A percentile compares a stretch with the other conserved stretches of the same genome.
phyloP scores from a whole-genome alignment of 2,329 filamentous ascomycete species.

The Fusarium illudens region DNA sequence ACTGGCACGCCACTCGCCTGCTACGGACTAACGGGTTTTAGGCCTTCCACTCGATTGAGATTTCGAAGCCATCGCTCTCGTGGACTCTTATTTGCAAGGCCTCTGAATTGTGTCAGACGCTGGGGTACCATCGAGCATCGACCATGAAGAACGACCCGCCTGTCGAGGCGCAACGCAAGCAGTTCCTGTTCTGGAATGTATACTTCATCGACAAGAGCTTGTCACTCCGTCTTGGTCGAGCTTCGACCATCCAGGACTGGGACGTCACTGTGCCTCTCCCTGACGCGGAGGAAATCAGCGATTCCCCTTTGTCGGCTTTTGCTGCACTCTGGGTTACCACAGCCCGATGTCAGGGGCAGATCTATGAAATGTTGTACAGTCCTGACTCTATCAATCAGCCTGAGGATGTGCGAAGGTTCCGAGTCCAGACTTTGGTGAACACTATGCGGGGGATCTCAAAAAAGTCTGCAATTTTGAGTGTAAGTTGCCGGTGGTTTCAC shows the following conservation, averaged over 20 bases:
- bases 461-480: slow-evolving; percentile 22
- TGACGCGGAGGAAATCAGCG: slow-evolving; percentile 44
- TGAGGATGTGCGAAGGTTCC: slow-evolving; percentile 44
- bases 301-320: slow-evolving; percentile 42
- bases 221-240: slow-evolving; percentile 62
- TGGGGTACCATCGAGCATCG: slow-evolving; percentile 43
- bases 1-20: rapidly evolving
- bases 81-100: slow-evolving; percentile 46
- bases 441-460: slow-evolving; percentile 45
- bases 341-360: slow-evolving; percentile 63
- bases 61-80: slow-evolving; percentile 45
- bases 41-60: slow-evolving; percentile 46
- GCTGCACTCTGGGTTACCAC: slow-evolving; percentile 60
- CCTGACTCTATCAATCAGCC: slow-evolving; percentile 50
- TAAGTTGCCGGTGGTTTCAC: slow-evolving; percentile 2
- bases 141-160: slow-evolving; percentile 37
- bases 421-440: slow-evolving; percentile 44
- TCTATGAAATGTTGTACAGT: slow-evolving; percentile 64
- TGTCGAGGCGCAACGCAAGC: slow-evolving; percentile 32
- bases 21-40: slow-evolving; percentile 16
- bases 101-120: slow-evolving; percentile 44
- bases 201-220: slow-evolving; percentile 66
- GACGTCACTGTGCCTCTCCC: slow-evolving; percentile 58
- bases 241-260: slow-evolving; percentile 64
- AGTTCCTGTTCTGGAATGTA: slow-evolving; percentile 63